Evolutionary conservation across 2,329 filamentous ascomycete species (phyloP).

Genomic region (Hymenoscyphus infarciens): DNA sequence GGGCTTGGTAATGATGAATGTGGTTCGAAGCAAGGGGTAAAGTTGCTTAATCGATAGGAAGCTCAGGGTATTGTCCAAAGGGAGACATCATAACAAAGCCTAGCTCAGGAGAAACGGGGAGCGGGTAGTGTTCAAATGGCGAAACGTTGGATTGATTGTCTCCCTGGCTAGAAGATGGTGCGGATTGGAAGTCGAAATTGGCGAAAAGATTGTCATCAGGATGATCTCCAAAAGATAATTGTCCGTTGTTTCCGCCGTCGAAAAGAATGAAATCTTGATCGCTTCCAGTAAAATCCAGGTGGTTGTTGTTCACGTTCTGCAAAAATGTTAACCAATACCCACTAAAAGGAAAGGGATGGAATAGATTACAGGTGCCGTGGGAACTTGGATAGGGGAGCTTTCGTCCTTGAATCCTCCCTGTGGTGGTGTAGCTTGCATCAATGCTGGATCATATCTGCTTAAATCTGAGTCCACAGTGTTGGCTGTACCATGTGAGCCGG

Average conservation of each 20-base stretch:
- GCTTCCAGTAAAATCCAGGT: not conserved
- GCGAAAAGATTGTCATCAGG: not conserved
- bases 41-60: not conserved
- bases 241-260: not conserved
- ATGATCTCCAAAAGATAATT: not conserved
- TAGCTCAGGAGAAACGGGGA: not conserved
- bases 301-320: not conserved
- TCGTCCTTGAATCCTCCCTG: not conserved
- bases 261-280: not conserved
- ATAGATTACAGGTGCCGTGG: not conserved
- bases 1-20: not conserved
- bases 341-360: not conserved
- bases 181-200: constrained; percentile 1
- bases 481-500: not conserved
- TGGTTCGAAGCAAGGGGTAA: not conserved
- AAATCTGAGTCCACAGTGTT: not conserved
- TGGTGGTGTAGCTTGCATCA: not conserved
- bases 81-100: not conserved
- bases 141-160: not conserved
- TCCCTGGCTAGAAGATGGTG: not conserved
- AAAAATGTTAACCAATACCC: not conserved
- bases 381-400: not conserved
- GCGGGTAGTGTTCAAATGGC: not conserved
- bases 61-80: not conserved
- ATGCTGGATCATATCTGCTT: not conserved